These are phyloP conservation scores for Ophiostoma ips DNA, from an alignment of 2,329 filamentous ascomycete genomes.

Conservation along the genomic window DNA sequence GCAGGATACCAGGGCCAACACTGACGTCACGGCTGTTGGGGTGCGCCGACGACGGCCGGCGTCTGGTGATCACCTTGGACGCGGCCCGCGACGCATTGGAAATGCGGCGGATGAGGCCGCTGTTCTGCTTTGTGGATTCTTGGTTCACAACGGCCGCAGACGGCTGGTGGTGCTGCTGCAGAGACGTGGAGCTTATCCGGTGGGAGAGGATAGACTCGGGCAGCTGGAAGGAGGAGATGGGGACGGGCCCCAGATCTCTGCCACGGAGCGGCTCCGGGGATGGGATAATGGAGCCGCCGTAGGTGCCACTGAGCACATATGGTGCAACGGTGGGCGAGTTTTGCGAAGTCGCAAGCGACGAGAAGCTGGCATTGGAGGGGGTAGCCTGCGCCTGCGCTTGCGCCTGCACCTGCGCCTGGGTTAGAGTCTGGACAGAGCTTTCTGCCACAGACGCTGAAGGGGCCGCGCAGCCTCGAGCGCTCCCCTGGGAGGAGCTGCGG, in stretches of 20 bases:
- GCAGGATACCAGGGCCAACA: slow-evolving; percentile 75
- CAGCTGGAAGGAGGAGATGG: slow-evolving; percentile 48
- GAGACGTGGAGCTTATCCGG: slow-evolving; percentile 46
- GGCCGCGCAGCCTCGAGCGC: neutral
- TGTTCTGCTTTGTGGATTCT: slow-evolving; percentile 26
- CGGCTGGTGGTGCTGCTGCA: slow-evolving; percentile 33
- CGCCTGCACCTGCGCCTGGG: too few relatives aligned
- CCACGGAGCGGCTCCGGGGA: slow-evolving; percentile 51
- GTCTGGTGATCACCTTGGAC: slow-evolving; percentile 50
- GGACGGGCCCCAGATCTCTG: slow-evolving; percentile 35
- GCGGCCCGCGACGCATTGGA: slow-evolving; percentile 56
- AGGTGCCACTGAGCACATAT: slow-evolving; percentile 33
- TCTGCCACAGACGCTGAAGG: neutral
- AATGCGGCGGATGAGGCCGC: slow-evolving; percentile 61
- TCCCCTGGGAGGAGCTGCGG: slow-evolving; percentile 6
- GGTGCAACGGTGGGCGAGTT: slow-evolving; percentile 45
- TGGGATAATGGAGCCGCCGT: slow-evolving; percentile 49
- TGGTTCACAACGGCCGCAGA: slow-evolving; percentile 37
- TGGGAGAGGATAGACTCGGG: slow-evolving; percentile 56
- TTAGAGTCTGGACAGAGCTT: neutral
- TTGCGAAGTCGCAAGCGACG: slow-evolving; percentile 17
- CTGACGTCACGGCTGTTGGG: slow-evolving; percentile 73
- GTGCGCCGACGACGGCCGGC: slow-evolving; percentile 65
- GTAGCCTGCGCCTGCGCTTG: neutral
- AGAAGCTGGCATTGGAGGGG: slow-evolving; percentile 2